Evolutionary conservation across 768 basidiomycete genomes (phyloP).

Genomic region (Lactarius deliciosus): DNA sequence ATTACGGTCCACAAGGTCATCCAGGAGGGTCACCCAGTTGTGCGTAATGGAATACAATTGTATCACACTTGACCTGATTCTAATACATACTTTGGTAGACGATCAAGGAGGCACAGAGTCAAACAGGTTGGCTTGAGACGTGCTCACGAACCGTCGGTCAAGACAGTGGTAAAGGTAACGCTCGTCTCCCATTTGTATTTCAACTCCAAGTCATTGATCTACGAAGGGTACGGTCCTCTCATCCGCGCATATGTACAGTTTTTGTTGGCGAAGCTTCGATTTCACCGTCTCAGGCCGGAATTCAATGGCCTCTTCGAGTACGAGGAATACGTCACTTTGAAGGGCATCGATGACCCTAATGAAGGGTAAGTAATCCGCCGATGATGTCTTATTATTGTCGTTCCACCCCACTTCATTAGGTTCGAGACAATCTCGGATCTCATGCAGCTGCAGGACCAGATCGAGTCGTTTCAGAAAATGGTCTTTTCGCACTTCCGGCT

Average conservation of each 20-base stretch:
- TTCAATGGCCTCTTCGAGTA: conserved; percentile 99
- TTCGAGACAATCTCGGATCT: conserved; percentile 98
- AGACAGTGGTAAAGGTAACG: conserved; percentile 72
- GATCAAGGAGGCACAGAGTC: conserved; percentile 94
- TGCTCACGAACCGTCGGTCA: conserved; percentile 85
- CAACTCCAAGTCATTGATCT: conserved; percentile 6
- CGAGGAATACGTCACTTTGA: conserved; percentile 95
- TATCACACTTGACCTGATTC: conserved; percentile 9
- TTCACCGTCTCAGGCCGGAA: conserved; percentile 93
- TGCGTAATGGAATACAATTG: conserved; percentile 43
- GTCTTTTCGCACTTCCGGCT: conserved; percentile 93
- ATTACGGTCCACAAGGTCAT: conserved; percentile 97
- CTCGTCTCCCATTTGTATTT: background rate
- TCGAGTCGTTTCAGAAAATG: conserved; percentile 98
- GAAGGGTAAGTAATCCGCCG: conserved; percentile 71
- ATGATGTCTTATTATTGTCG: conserved; percentile 6
- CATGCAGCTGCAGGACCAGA: conserved; percentile 97
- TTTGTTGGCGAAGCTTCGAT: conserved; percentile 90
- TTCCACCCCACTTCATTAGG: conserved; percentile 35
- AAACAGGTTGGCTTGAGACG: conserved; percentile 98
- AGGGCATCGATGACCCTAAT: conserved; percentile 98
- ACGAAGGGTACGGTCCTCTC: conserved; percentile 82
- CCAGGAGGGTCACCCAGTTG: conserved; percentile 95
- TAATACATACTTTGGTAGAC: conserved; percentile 51
- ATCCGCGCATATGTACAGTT: conserved; percentile 97